A percentile compares a stretch with the other conserved stretches of the same genome.
Evolutionary conservation across 495 filamentous ascomycete genomes (phyloP).

Genomic region (Penicillium egyptiacum): DNA sequence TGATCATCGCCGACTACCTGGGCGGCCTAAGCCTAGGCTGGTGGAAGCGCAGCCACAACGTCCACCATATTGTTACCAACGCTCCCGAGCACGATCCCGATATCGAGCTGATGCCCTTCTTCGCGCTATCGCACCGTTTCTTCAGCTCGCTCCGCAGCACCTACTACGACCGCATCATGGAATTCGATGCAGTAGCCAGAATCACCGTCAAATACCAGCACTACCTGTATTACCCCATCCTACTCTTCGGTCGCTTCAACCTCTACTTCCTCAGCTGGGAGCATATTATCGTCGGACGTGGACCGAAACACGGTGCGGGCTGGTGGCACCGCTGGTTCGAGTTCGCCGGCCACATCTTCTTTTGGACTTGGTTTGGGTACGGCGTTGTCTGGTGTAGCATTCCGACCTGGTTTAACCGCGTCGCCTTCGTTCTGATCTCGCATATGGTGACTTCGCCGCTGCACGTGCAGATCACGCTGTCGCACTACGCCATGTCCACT

Average conservation of each 20-base stretch:
- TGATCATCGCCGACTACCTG: slow-evolving; percentile 78
- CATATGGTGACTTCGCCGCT: slow-evolving; percentile 79
- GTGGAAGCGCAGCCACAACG: slow-evolving; percentile 94
- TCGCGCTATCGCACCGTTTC: slow-evolving; percentile 80
- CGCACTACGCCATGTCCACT: slow-evolving; percentile 92
- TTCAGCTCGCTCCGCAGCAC: slow-evolving; percentile 68
- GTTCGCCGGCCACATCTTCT: slow-evolving; percentile 70
- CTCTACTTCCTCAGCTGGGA: slow-evolving; percentile 77
- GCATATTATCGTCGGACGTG: slow-evolving; percentile 66
- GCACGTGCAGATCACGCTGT: slow-evolving; percentile 87
- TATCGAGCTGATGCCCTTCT: slow-evolving; percentile 87
- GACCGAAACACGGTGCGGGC: slow-evolving; percentile 72
- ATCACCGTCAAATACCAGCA: slow-evolving; percentile 68
- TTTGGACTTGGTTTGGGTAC: slow-evolving; percentile 90
- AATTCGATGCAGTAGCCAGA: slow-evolving; percentile 69
- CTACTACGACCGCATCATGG: slow-evolving; percentile 80
- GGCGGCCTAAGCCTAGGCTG: slow-evolving; percentile 86
- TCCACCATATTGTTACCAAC: slow-evolving; percentile 92
- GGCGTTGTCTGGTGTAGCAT: slow-evolving; percentile 68
- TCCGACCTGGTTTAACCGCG: slow-evolving; percentile 61
- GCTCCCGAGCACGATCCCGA: slow-evolving; percentile 90
- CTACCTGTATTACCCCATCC: slow-evolving; percentile 73
- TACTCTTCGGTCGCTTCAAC: slow-evolving; percentile 82
- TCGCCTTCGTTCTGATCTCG: slow-evolving; percentile 74
- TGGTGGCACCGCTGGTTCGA: slow-evolving; percentile 85